A percentile compares a stretch with the other conserved stretches of the same genome.
Conservation (phyloP, 2,329 filamentous ascomycete genomes). For the Cladosporium sp. region DNA sequence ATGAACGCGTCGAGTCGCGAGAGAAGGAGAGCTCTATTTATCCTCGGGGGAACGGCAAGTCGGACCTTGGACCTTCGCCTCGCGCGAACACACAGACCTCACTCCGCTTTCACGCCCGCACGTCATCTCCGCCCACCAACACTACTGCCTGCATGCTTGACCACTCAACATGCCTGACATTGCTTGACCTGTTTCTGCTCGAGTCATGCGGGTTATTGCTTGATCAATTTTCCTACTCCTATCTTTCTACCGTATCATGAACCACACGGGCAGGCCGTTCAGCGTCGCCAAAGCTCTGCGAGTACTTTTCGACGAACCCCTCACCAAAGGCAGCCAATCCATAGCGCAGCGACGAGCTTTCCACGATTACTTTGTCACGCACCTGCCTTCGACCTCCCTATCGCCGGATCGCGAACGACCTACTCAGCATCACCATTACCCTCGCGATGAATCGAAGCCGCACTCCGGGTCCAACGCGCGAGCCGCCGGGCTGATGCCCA, state of each 20-base stretch:
- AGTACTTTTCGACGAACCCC: slow-evolving; percentile 20
- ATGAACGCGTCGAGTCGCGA: too few species aligned
- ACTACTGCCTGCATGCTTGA: background rate
- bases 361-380: slow-evolving; percentile 96
- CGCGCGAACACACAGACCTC: background rate
- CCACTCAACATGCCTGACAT: too few species aligned
- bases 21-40: too few species aligned
- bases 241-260: slow-evolving; percentile 15
- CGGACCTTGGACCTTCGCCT: background rate
- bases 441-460: slow-evolving; percentile 75
- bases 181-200: too few species aligned
- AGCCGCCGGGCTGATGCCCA: slow-evolving; percentile 30
- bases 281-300: slow-evolving; percentile 25
- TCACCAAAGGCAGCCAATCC: slow-evolving; percentile 6
- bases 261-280: slow-evolving; percentile 25
- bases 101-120: background rate
- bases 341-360: slow-evolving; percentile 46
- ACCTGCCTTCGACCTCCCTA: slow-evolving; percentile 85
- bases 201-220: too few species aligned
- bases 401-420: slow-evolving; percentile 61
- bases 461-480: slow-evolving; percentile 46
- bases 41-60: background rate
- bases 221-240: too few species aligned
- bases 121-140: background rate
- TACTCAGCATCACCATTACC: slow-evolving; percentile 75